Base-by-base conservation (phyloP, 2,329 filamentous ascomycete genomes). In the Sarocladium oryzae region DNA sequence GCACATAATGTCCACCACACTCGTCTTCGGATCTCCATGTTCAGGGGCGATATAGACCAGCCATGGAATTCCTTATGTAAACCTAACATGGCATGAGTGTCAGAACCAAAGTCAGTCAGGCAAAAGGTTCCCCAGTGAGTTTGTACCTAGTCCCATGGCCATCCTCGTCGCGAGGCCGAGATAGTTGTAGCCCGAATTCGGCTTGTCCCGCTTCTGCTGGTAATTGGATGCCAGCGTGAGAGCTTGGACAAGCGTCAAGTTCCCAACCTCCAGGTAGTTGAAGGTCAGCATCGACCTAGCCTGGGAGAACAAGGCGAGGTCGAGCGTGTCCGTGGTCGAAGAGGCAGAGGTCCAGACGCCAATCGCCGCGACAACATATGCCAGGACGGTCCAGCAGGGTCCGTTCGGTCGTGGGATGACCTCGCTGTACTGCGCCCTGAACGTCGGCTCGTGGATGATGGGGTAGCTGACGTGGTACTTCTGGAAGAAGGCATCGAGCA, bases 121-220 rank as follows among this genome's bases (percentile, higher is more conserved):
- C n/a, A n/a, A n/a, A n/a, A n/a, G n/a, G n/a, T n/a, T n/a, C n/a
- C n/a, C n/a, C n/a, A n/a, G n/a, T n/a, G n/a, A n/a, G n/a, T n/a
- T n/a, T n/a, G n/a, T 40, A 40, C 76, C 75, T 6, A 78, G 56
- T 0, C 74, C 72, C 37, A 78, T 65, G 0, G 74, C 75, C 68
- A 78, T 74, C 21, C 75, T 63, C 16, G 71, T 66, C 0, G 75
- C 75, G 16, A 77, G 65, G 0, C 75, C 75, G n/a, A 75, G 66
- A 49, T 74, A 74, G 55, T 76, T 77, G 58, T 76, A 77, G 0
- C 73, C 73, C 0, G 74, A 76, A 55, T 78, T 78, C 3, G 74
- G 74, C 13, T 73, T 65, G 52, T 78, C 70, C 23, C 70, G 64
- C 55, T 77, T 77, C 52, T 78, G 76, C 3, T 76, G 63, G 56